Evolutionary conservation across 768 basidiomycete species (phyloP), one percentile per base, ranked within the genome.

Genomic region (Naganishia vaughanmartiniae): DNA sequence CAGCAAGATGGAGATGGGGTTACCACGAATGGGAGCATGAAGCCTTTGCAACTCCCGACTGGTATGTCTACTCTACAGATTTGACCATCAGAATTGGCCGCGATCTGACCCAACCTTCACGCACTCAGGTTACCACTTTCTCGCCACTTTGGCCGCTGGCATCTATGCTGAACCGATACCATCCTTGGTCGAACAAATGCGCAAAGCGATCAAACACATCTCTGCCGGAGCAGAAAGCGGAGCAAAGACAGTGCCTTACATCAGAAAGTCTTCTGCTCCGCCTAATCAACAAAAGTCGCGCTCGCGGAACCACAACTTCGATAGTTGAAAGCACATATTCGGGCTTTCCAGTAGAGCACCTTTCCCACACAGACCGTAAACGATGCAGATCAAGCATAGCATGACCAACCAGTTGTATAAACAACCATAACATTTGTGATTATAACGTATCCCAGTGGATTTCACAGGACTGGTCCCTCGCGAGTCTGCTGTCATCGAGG

Each of bases 91-190:
- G 21, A 9, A 26, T 26, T 36, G 11, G 17, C 34, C 17, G 2
- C 53, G 31, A n/a, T 36, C 46, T 63, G 28, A 46, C 30, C 33
- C 58, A 60, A 21, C 42, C 28, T 30, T 0, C n/a, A 17, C 15
- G 2, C 34, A 28, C 17, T 19, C 36, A 71, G 70, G 53, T 12
- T 56, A 71, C 36, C 54, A 66, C 26, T 71, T 57, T 26, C 33
- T 66, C 28, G 70, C 70, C 2, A 42, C 55, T 1, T 55, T 67
- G 19, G 24, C 39, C 9, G 30, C 65, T n/a, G 42, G 24, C 21
- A 56, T 60, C n/a, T 71, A 71, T 31, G 51, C 58, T 39, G 46
- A 46, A 15, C 55, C 70, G 11, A 67, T 71, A 39, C 65, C 42
- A 4, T 39, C 54, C 2, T 65, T 71, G 26, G 56, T 71, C 4